Percentiles rank a stretch among this genome's conserved stretches.
These are phyloP conservation scores for Theobroma grandiflorum DNA, from an alignment of 441 rosid genomes.

Conservation along the genomic window DNA sequence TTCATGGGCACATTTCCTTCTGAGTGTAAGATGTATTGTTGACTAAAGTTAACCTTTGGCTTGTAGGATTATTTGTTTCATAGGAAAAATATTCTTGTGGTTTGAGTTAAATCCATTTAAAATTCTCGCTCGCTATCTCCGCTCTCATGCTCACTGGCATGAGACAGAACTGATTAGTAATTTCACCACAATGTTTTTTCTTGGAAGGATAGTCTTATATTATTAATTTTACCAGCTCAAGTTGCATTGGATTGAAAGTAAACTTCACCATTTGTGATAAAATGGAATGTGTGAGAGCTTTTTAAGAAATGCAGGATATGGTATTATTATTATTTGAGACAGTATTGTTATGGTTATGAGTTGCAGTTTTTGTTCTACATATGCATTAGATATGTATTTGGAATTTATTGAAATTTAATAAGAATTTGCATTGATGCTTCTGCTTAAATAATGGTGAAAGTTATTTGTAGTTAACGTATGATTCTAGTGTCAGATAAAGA, in stretches of 20 bases:
- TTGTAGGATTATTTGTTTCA: not conserved
- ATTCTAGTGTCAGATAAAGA: conserved; percentile 19
- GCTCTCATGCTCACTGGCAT: not conserved
- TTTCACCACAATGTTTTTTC: not conserved
- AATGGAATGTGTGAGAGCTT: not conserved
- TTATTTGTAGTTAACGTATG: not conserved
- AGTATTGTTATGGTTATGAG: not conserved
- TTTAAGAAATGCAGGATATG: not conserved
- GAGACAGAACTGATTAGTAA: not conserved
- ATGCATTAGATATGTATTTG: conserved; percentile 10
- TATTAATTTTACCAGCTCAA: not conserved
- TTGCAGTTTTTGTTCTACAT: not conserved
- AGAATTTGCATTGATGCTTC: not conserved
- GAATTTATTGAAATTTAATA: not conserved
- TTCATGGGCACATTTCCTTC: not conserved
- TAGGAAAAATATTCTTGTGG: not conserved
- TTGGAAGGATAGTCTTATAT: not conserved
- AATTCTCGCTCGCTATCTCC: not conserved
- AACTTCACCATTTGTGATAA: not conserved
- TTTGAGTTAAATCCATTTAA: not conserved
- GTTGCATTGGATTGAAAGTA: not conserved
- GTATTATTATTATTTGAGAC: not conserved
- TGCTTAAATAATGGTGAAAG: not conserved
- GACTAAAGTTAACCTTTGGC: not conserved
- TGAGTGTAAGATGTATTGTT: not conserved